Evolutionary conservation across 23 red algal genomes (phyloP), one percentile per base, ranked within the genome.

Genomic region (Agarophyton chilense): DNA sequence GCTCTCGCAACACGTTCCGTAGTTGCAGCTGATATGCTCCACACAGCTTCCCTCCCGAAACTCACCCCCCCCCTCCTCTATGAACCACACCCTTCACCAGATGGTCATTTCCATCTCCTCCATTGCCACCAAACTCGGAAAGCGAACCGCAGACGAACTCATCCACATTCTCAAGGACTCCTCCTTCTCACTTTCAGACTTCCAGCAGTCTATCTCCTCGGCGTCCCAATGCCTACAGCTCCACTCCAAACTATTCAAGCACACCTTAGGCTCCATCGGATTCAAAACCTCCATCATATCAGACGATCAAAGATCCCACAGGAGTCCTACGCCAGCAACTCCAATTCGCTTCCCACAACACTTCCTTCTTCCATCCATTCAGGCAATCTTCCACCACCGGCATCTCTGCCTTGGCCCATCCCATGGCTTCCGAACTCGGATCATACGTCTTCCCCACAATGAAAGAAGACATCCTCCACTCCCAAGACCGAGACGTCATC

Each of bases 91-190:
- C n/a, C n/a, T n/a, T n/a, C n/a, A n/a, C n/a, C n/a, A n/a, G n/a
- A n/a, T n/a, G n/a, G 33, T 70, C 12, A 18, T 18, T 18, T 70
- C 36, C 38, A 70, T 70, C 10, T 70, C 34, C 19, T 70, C 34
- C 34, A 70, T 70, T 33, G 64, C 64, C 34, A 41, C 34, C 13
- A 41, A 22, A 40, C 34, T 70, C 35, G 64, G 33, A 14, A 40
- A 70, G 34, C 64, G 64, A 32, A 32, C 10, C 1, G 68, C 68
- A 18, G 68, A 74, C 38, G 68, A 74, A 39, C 68, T 74, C 41
- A 74, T 74, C 43, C 4, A 13, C 43, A 6, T 74, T 31, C 41
- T 74, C 68, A 74, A 74, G 17, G 8, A 74, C 14, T 18, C 41
- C 43, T 7, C 18, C 16, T 74, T 46, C 9, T 47, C 68, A 8